Conservation (phyloP, 2,329 filamentous ascomycete species). For the Penicillium italicum region DNA sequence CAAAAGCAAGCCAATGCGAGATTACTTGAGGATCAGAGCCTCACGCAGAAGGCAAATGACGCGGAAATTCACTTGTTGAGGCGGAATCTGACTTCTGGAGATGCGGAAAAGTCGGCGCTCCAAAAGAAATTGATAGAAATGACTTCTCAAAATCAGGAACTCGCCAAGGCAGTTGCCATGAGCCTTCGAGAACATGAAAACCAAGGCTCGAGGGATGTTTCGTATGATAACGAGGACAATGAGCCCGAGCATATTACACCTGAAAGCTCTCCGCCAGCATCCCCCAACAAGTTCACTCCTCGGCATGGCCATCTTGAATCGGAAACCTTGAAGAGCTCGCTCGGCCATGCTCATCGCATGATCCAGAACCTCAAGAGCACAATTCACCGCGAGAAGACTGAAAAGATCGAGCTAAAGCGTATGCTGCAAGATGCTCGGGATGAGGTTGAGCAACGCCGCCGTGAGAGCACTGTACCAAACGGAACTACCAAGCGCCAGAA, state of each 20-base stretch:
- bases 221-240: constrained; percentile 62
- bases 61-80: constrained; percentile 81
- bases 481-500: constrained; percentile 54
- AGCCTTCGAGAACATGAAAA: constrained; percentile 66
- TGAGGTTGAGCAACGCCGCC: constrained; percentile 70
- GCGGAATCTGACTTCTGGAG: constrained; percentile 71
- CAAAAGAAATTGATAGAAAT: constrained; percentile 86
- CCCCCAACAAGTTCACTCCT: constrained; percentile 86
- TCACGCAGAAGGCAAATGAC: constrained; percentile 77
- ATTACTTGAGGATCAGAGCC: constrained; percentile 74
- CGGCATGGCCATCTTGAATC: constrained; percentile 89
- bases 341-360: constrained; percentile 91
- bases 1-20: constrained; percentile 75
- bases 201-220: constrained; percentile 56
- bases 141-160: constrained; percentile 82
- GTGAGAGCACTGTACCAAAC: constrained; percentile 47
- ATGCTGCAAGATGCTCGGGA: constrained; percentile 94
- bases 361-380: constrained; percentile 94
- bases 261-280: constrained; percentile 85
- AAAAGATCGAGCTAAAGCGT: constrained; percentile 91
- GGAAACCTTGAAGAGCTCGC: constrained; percentile 89
- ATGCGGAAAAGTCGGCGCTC: constrained; percentile 72
- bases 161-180: constrained; percentile 76
- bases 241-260: constrained; percentile 69
- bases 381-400: constrained; percentile 95